Conservation (phyloP, 1,139 yeast species). For the Saccharomycopsis crataegensis region DNA sequence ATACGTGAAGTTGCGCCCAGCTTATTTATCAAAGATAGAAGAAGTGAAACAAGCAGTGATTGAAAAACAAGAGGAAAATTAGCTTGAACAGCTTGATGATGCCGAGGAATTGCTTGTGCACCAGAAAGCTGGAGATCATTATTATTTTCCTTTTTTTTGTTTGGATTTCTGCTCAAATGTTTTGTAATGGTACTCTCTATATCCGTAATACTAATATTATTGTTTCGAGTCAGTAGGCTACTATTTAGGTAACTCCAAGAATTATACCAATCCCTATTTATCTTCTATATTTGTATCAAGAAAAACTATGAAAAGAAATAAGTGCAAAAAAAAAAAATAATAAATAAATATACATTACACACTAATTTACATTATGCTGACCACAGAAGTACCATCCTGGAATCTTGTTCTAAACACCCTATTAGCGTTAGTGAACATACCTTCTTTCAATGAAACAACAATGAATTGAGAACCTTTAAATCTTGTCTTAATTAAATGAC, state of each 20-base stretch:
- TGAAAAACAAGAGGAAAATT: slow-evolving; percentile 2
- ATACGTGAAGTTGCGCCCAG: slow-evolving; percentile 34
- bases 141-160: too few relatives aligned
- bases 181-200: too few relatives aligned
- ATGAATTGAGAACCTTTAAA: slow-evolving; percentile 95
- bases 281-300: too few relatives aligned
- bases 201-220: too few relatives aligned
- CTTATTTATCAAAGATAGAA: slow-evolving; percentile 35
- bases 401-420: slow-evolving; percentile 88
- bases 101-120: background rate
- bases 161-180: too few relatives aligned
- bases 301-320: background rate
- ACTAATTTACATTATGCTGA: slow-evolving; percentile 41
- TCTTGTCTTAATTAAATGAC: slow-evolving; percentile 88
- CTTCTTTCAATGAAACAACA: slow-evolving; percentile 93
- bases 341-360: background rate
- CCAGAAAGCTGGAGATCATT: too few relatives aligned
- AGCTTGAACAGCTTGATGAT: background rate
- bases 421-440: slow-evolving; percentile 97
- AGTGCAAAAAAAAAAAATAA: background rate
- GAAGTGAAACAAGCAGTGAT: slow-evolving; percentile 34
- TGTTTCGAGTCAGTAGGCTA: too few relatives aligned
- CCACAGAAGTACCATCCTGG: slow-evolving; percentile 95
- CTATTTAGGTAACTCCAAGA: too few relatives aligned
- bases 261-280: too few relatives aligned